Evolutionary conservation across 2,329 filamentous ascomycete genomes (phyloP), one percentile per base, ranked within the genome.

Genomic region (Tolypocladium sp.): DNA sequence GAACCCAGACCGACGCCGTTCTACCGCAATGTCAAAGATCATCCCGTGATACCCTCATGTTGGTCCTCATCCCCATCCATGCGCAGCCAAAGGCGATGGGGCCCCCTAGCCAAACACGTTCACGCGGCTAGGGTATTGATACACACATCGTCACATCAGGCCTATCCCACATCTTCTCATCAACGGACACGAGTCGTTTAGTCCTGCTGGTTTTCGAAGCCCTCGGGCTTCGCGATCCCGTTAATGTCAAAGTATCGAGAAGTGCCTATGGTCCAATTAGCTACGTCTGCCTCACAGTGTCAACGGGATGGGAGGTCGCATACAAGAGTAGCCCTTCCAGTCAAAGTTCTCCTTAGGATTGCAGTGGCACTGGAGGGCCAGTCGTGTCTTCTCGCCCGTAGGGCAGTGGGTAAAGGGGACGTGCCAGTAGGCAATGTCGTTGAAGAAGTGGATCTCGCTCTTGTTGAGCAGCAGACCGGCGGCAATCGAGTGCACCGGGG

Each of bases 281-380:
- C 27, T 12, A 27, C 17, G 10, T 2, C 13, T 53, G 4, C 10
- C 30, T 22, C 9, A 6, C 49, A 2, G n/a, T 9, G 6, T 37
- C 30, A 37, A 9, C 8, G 12, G 10, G 27, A 22, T 25, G 15
- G 5, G 5, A 12, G 13, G 33, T 4, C n/a, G 33, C 90, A 80
- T 84, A 95, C 92, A 97, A 73, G 91, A 96, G 74, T 97, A 97
- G 57, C 90, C 90, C 76, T 96, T 97, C 95, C 95, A 99, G 76
- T 99, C 94, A 80, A 99, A 99, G 79, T 99, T 99, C 61, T 97
- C 90, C 69, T 88, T 87, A 9, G 94, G 93, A 70, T 99, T 92
- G 78, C 94, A 99, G 75, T 92, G 89, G 75, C 94, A 99, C 72
- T 90, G 92, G 65, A 93, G 85, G 65, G 96, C 88, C 58, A 92